Evolutionary conservation across 176 grass and related monocot genomes (phyloP), one percentile per base, ranked within the genome.

Genomic region (Aechmea fasciata): DNA sequence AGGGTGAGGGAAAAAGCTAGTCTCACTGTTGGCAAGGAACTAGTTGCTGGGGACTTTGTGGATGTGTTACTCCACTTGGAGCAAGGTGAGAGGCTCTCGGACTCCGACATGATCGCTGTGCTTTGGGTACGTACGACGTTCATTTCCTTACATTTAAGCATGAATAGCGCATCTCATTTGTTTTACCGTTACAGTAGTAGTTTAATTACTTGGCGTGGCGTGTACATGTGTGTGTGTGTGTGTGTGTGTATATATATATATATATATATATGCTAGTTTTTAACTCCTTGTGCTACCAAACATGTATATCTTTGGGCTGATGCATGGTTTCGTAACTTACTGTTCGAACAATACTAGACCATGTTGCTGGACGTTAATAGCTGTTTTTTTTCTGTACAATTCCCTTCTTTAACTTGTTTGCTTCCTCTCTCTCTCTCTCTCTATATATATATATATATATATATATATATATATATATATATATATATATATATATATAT

Each of bases 51-150:
- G 22, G 71, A 73, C 53, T 81, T 81, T 73, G 72, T 81, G 3
- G 65, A 75, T 81, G 79, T 81, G 26, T 54, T 81, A 65, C 25
- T 81, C 41, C 25, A 73, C 48, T 73, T 73, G 53, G 55, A 73
- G 55, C 11, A 63, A 14, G 78, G 73, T 33, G 65, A 75, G 28
- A 69, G 52, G 52, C 71, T 81, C 33, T 69, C 65, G 2, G 79
- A 81, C 47, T 19, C 79, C 26, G 79, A 81, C 52, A 81, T 81
- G 79, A 55, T 75, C 29, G 79, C 79, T 11, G 48, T 81, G 47
- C 71, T 81, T 25, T 81, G 71, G 71, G 71, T 73, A 47, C 57
- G 55, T 63, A 18, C 55, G 17, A 61, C 10, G 15, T 61, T 61
- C 55, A 6, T 22, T 41, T 13, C 10, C 3, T 22, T 57, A 9